Conservation (phyloP, 768 basidiomycete species). For the Leccinum truebloodii region DNA sequence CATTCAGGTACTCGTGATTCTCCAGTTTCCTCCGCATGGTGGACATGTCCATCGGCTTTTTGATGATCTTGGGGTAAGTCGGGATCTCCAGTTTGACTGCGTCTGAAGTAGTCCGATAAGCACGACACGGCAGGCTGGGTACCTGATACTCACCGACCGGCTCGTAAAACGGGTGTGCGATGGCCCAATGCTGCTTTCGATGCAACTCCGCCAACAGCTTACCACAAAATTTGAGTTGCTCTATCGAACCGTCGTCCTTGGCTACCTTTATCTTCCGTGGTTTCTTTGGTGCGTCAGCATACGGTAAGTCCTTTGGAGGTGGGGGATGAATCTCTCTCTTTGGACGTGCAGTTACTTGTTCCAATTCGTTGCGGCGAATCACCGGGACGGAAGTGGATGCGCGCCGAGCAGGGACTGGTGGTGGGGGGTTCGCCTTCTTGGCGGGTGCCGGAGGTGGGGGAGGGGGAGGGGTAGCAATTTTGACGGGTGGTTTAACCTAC, state of each 20-base stretch:
- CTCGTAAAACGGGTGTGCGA: conserved; percentile 87
- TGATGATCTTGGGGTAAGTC: conserved; percentile 82
- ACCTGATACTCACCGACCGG: conserved; percentile 77
- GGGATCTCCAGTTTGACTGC: conserved; percentile 79
- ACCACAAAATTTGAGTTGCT: conserved; percentile 82
- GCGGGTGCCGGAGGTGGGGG: conserved; percentile 41
- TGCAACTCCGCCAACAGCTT: conserved; percentile 75
- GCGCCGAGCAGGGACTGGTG: conserved; percentile 55
- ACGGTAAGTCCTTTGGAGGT: conserved; percentile 86
- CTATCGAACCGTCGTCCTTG: conserved; percentile 68
- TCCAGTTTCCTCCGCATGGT: conserved; percentile 89
- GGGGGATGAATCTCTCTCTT: conserved; percentile 99
- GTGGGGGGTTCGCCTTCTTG: conserved; percentile 34
- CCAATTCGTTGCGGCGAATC: conserved; percentile 75
- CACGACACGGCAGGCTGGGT: background rate
- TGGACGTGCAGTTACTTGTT: conserved; percentile 65
- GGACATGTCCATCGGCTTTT: conserved; percentile 93
- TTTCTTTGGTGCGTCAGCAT: conserved; percentile 75
- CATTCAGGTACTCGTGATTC: conserved; percentile 69
- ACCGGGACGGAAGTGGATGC: conserved; percentile 80
- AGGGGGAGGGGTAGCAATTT: conserved; percentile 40
- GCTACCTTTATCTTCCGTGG: conserved; percentile 57
- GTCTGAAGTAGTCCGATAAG: conserved; percentile 46
- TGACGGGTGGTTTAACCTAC: conserved; percentile 48
- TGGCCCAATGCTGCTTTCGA: conserved; percentile 71